phyloP scores from a whole-genome alignment of 2,329 filamentous ascomycete genomes.

The Ceratocystis colombiana region DNA sequence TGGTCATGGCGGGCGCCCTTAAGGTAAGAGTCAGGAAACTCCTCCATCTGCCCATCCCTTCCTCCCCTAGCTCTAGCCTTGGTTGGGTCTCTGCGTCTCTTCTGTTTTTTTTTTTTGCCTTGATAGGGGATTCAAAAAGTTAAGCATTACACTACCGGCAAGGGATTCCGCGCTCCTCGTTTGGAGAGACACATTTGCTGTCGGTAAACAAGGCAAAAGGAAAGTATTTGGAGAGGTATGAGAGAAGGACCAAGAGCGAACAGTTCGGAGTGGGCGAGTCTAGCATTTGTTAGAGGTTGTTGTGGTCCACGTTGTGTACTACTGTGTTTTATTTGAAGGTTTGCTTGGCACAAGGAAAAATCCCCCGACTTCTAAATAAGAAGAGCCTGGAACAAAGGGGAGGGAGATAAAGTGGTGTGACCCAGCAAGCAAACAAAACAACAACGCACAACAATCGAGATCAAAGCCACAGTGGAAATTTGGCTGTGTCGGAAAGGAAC shows the following conservation, averaged over 20 bases:
- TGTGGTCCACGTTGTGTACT: not conserved
- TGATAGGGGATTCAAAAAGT: not conserved
- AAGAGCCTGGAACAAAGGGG: not conserved
- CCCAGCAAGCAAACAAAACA: not conserved
- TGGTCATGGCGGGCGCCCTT: not conserved
- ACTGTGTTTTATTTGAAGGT: not conserved
- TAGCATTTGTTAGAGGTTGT: not conserved
- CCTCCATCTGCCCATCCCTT: not conserved
- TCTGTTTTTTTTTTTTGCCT: not conserved
- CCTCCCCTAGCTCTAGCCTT: not conserved
- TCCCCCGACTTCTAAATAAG: constrained; percentile 8
- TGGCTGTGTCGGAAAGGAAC: not conserved
- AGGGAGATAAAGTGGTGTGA: not conserved
- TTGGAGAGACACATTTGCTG: not conserved
- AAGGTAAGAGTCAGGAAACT: constrained; percentile 13
- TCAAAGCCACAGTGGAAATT: constrained; percentile 2
- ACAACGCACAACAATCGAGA: not conserved
- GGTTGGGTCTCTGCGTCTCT: not conserved
- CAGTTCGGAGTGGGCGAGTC: not conserved
- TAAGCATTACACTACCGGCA: not conserved
- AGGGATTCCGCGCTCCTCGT: constrained; percentile 5
- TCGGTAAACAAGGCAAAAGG: not conserved
- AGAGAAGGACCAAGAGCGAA: not conserved
- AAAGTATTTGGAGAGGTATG: too few species aligned
- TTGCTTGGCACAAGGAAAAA: not conserved